phyloP scores from a whole-genome alignment of 768 basidiomycete genomes.

The Collybia mongolica region DNA sequence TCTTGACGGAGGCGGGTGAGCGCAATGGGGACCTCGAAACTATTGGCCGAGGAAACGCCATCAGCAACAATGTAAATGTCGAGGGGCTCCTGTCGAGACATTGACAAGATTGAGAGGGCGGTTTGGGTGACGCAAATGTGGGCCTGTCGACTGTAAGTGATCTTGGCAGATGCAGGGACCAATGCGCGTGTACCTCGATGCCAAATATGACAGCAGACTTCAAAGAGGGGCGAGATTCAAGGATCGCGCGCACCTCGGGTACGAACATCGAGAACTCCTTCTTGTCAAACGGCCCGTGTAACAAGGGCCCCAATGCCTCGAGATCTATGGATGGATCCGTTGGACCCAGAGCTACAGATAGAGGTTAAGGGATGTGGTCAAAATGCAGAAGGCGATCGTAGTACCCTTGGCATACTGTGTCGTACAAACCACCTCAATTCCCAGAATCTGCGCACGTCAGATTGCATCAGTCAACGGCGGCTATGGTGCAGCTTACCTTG shows the following conservation, averaged over 20 bases:
- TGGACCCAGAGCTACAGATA: slow-evolving; percentile 56
- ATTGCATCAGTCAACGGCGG: neutral
- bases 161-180: neutral
- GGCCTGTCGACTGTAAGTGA: slow-evolving; percentile 8
- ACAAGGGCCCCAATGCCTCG: slow-evolving; percentile 50
- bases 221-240: slow-evolving; percentile 46
- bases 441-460: slow-evolving; percentile 44
- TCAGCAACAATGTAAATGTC: slow-evolving; percentile 20
- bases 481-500: slow-evolving; percentile 39
- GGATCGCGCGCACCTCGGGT: slow-evolving; percentile 54
- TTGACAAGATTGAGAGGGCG: slow-evolving; percentile 26
- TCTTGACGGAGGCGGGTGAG: slow-evolving; percentile 17
- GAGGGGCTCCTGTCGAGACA: slow-evolving; percentile 14
- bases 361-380: neutral
- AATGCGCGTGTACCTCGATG: slow-evolving; percentile 67
- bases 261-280: slow-evolving; percentile 85
- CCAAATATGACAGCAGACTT: slow-evolving; percentile 77
- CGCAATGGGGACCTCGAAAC: slow-evolving; percentile 18
- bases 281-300: slow-evolving; percentile 69
- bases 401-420: slow-evolving; percentile 85
- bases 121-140: slow-evolving; percentile 80
- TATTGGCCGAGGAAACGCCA: slow-evolving; percentile 17
- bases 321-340: slow-evolving; percentile 64
- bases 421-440: slow-evolving; percentile 74
- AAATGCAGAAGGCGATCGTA: neutral